Percentiles rank a stretch among this genome's conserved stretches.
These are phyloP conservation scores for Escallonia herrerae DNA, from an alignment of 129 eudicot species.

Conservation along the genomic window DNA sequence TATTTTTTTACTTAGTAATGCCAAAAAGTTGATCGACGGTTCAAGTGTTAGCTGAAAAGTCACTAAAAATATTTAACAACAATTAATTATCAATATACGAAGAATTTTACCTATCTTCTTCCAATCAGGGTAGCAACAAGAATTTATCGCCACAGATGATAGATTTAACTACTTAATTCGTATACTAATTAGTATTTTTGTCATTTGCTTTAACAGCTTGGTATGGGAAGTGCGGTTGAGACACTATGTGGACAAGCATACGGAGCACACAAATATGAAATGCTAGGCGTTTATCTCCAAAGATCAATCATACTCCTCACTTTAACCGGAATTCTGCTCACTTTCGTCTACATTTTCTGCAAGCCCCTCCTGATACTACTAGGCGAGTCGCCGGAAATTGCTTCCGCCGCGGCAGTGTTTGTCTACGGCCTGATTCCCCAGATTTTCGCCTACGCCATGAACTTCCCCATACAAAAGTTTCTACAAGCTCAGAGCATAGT, in stretches of 20 bases:
- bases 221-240: conserved; percentile 30
- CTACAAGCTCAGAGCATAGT: conserved; percentile 24
- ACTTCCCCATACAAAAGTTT: conserved; percentile 21
- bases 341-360: conserved; percentile 10
- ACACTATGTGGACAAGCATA: conserved; percentile 29
- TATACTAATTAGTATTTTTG: too few relatives aligned
- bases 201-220: conserved; percentile 10
- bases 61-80: too few relatives aligned
- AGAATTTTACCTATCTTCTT: too few relatives aligned
- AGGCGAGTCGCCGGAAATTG: conserved; percentile 13
- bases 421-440: conserved; percentile 25
- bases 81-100: too few relatives aligned
- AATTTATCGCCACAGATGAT: too few relatives aligned
- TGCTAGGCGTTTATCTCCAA: conserved; percentile 22
- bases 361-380: conserved; percentile 17
- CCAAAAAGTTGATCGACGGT: too few relatives aligned
- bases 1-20: too few relatives aligned
- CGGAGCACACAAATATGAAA: conserved; percentile 17
- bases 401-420: conserved; percentile 14
- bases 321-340: conserved; percentile 6
- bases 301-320: conserved; percentile 17
- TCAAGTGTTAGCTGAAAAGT: too few relatives aligned
- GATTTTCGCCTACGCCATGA: conserved; percentile 16
- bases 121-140: too few relatives aligned
- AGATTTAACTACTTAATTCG: too few relatives aligned